These are phyloP conservation scores for Leccinum obscurum DNA, from an alignment of 768 basidiomycete species.

Conservation along the genomic window DNA sequence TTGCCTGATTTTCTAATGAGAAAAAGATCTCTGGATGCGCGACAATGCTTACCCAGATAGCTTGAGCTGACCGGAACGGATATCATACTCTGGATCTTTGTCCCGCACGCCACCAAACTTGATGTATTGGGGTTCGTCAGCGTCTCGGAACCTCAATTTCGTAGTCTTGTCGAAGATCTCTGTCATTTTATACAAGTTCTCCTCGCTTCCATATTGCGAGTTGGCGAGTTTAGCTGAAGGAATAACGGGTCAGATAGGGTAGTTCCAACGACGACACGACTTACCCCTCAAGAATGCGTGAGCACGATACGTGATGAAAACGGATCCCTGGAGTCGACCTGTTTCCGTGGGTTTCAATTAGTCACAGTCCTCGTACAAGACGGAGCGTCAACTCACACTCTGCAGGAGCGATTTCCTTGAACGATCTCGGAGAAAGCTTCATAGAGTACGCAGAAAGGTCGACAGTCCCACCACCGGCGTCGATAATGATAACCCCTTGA, in stretches of 20 bases:
- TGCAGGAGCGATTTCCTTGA: slow-evolving; percentile 37
- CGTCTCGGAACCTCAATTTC: slow-evolving; percentile 40
- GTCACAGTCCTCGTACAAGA: no score
- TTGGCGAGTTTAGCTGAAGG: slow-evolving; percentile 28
- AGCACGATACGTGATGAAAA: slow-evolving; percentile 36
- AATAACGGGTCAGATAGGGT: not conserved
- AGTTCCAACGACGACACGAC: not conserved
- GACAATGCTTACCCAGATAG: slow-evolving; percentile 35
- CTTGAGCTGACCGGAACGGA: slow-evolving; percentile 38
- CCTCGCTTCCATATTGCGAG: slow-evolving; percentile 29
- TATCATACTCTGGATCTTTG: slow-evolving; percentile 36
- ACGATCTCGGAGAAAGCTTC: slow-evolving; percentile 37
- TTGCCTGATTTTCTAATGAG: slow-evolving; percentile 20
- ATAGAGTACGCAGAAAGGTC: slow-evolving; percentile 43
- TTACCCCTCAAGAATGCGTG: slow-evolving; percentile 34
- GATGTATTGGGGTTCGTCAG: slow-evolving; percentile 36
- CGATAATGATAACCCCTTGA: slow-evolving; percentile 43
- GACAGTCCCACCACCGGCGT: slow-evolving; percentile 47
- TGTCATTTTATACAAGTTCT: slow-evolving; percentile 32
- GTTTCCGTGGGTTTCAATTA: not conserved
- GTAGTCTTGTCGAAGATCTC: slow-evolving; percentile 36
- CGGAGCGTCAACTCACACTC: slow-evolving; percentile 25
- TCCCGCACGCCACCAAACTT: slow-evolving; percentile 38
- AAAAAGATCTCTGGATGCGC: slow-evolving; percentile 36
- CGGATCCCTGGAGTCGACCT: slow-evolving; percentile 43